These are phyloP conservation scores for Rhizopogon sp. DNA, from an alignment of 768 basidiomycete species.

Conservation along the genomic window DNA sequence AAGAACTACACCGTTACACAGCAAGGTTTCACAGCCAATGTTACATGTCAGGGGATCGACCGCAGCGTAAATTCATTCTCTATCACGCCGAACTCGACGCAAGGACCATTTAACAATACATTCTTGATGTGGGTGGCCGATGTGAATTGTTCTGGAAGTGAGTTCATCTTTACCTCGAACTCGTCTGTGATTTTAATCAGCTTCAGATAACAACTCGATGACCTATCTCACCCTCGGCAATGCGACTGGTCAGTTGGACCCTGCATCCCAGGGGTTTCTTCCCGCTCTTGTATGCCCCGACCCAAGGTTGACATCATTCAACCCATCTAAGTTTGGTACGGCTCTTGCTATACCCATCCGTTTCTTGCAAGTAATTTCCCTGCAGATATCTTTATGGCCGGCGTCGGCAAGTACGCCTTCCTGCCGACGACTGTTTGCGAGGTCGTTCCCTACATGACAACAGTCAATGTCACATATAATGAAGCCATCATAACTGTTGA, in stretches of 20 bases:
- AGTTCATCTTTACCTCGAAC: neutral
- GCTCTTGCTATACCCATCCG: neutral
- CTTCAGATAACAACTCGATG: neutral
- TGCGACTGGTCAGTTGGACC: neutral
- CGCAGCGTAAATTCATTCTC: neutral
- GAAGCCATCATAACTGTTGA: neutral
- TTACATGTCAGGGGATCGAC: slow-evolving; percentile 2
- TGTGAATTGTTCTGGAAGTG: slow-evolving; percentile 1
- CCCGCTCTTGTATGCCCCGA: slow-evolving; percentile 2
- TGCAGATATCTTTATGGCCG: neutral
- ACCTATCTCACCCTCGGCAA: neutral
- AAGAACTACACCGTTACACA: slow-evolving; percentile 7
- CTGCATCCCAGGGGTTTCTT: neutral
- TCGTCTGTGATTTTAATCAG: neutral
- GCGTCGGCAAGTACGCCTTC: slow-evolving; percentile 10
- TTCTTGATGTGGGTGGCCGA: neutral
- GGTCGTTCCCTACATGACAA: slow-evolving; percentile 8
- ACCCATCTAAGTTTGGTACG: neutral
- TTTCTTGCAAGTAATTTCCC: slow-evolving; percentile 1
- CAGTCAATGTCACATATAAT: slow-evolving; percentile 10
- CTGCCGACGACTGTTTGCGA: slow-evolving; percentile 5
- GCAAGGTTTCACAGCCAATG: slow-evolving; percentile 15
- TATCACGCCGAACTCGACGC: rapidly evolving
- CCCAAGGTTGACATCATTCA: neutral
- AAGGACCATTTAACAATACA: no score